These are phyloP conservation scores for Trichoderma gracile DNA, from an alignment of 2,329 filamentous ascomycete genomes.

Conservation along the genomic window DNA sequence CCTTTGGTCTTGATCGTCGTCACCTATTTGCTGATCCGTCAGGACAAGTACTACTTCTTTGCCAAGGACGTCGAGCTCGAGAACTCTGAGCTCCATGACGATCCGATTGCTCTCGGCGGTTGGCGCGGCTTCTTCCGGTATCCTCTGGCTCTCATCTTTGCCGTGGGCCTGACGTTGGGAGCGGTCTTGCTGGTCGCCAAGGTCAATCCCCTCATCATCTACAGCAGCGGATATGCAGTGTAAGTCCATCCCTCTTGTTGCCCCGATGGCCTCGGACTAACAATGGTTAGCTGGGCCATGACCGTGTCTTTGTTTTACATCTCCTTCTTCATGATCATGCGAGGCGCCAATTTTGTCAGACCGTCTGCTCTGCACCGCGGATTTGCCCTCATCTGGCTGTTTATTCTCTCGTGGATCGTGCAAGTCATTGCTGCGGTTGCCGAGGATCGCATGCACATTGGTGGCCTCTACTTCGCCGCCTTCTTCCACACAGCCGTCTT, in stretches of 20 bases:
- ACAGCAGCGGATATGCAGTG: slow-evolving; percentile 83
- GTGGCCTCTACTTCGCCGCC: slow-evolving; percentile 76
- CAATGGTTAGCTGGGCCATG: slow-evolving; percentile 67
- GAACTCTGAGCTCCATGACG: slow-evolving; percentile 55
- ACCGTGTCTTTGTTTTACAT: slow-evolving; percentile 79
- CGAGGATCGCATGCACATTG: slow-evolving; percentile 72
- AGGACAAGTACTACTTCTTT: slow-evolving; percentile 89
- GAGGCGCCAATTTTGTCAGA: slow-evolving; percentile 74
- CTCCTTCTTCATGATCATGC: slow-evolving; percentile 78
- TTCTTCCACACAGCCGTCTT: slow-evolving; percentile 78
- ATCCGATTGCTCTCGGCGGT: slow-evolving; percentile 67
- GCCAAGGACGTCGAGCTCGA: slow-evolving; percentile 59
- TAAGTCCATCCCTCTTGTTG: slow-evolving; percentile 37
- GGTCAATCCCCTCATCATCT: slow-evolving; percentile 86
- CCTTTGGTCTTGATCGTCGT: slow-evolving; percentile 72
- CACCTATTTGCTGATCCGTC: slow-evolving; percentile 65
- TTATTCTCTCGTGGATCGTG: slow-evolving; percentile 69
- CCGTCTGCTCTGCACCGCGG: slow-evolving; percentile 84
- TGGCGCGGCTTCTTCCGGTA: slow-evolving; percentile 83
- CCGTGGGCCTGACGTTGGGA: slow-evolving; percentile 68
- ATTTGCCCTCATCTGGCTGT: slow-evolving; percentile 84
- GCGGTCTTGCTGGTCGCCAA: slow-evolving; percentile 75
- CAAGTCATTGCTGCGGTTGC: slow-evolving; percentile 72
- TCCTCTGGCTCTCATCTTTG: slow-evolving; percentile 70
- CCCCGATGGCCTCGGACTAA: slow-evolving; percentile 28